These are phyloP conservation scores for Chrysoporthe deuterocubensis DNA, from an alignment of 2,329 filamentous ascomycete species.

Conservation along the genomic window DNA sequence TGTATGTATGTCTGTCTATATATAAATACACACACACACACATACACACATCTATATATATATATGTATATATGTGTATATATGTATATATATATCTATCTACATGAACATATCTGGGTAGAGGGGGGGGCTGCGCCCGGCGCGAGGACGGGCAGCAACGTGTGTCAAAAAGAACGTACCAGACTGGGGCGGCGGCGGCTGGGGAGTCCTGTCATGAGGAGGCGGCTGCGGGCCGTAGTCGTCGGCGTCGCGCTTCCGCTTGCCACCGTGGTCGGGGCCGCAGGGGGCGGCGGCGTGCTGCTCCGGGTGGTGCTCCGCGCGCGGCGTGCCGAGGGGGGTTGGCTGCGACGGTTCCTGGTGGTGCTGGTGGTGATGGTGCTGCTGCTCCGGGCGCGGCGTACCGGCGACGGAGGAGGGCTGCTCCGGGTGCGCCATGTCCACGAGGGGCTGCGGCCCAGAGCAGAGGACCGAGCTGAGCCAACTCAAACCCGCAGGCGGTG, in stretches of 20 bases:
- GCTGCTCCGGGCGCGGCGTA: too few relatives aligned
- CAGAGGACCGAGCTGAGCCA: slow-evolving; percentile 23
- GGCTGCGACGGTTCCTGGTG: too few relatives aligned
- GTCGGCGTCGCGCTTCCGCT: slow-evolving; percentile 54
- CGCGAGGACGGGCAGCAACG: not conserved
- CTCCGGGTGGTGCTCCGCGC: too few relatives aligned
- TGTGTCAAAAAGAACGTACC: slow-evolving; percentile 43
- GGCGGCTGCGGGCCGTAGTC: slow-evolving; percentile 42
- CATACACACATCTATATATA: too few relatives aligned
- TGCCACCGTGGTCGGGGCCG: slow-evolving; percentile 38
- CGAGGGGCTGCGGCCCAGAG: slow-evolving; percentile 32
- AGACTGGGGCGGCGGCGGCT: slow-evolving; percentile 49
- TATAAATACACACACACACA: too few relatives aligned
- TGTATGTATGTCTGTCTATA: too few relatives aligned
- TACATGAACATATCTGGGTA: not conserved
- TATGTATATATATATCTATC: too few relatives aligned
- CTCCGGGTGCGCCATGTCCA: slow-evolving; percentile 44
- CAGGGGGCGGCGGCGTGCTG: not conserved
- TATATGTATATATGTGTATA: too few relatives aligned
- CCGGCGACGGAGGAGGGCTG: not conserved
- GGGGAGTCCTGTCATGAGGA: slow-evolving; percentile 46
- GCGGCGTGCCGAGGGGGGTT: too few relatives aligned
- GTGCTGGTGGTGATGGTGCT: too few relatives aligned
- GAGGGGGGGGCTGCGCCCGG: not conserved
- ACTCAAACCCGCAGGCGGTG: slow-evolving; percentile 10